phyloP scores from a whole-genome alignment of 176 grass and related monocot genomes.

The Metroxylon sagu region DNA sequence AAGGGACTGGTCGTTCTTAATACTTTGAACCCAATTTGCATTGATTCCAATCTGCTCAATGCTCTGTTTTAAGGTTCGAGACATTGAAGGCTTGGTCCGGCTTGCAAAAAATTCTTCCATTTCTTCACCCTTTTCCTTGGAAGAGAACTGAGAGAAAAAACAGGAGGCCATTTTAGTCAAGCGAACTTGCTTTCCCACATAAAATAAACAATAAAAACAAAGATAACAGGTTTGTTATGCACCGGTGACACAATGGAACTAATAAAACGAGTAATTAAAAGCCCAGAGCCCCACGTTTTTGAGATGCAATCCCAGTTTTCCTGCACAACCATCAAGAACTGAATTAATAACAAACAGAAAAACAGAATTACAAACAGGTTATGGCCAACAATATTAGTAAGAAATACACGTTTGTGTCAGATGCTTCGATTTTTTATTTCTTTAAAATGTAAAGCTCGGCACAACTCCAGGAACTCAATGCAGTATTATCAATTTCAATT shows the following conservation, averaged over 20 bases:
- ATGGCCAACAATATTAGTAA: no score
- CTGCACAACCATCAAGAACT: conserved; percentile 24
- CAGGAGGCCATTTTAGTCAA: neutral
- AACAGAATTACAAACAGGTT: no score
- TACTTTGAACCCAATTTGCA: conserved; percentile 66
- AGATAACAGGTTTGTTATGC: neutral
- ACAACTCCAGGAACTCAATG: no score
- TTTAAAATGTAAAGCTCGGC: no score
- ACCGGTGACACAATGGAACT: conserved; percentile 49
- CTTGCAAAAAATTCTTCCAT: conserved; percentile 70
- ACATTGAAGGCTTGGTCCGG: conserved; percentile 52
- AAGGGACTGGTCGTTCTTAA: conserved; percentile 46
- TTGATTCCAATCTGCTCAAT: conserved; percentile 71
- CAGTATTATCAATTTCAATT: no score
- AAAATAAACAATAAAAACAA: neutral
- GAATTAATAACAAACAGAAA: no score
- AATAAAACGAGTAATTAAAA: conserved; percentile 58
- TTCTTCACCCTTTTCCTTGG: conserved; percentile 60
- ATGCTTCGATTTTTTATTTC: no score
- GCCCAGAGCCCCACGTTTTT: conserved; percentile 57
- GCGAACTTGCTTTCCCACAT: neutral
- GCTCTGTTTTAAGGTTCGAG: conserved; percentile 77
- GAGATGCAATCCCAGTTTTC: conserved; percentile 83
- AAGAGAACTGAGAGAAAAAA: conserved; percentile 43
- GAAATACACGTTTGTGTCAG: no score